Evolutionary conservation across 345 rosid genomes (phyloP), one percentile per base, ranked within the genome.

Genomic region (sweet orange (Citrus sinensis)): DNA sequence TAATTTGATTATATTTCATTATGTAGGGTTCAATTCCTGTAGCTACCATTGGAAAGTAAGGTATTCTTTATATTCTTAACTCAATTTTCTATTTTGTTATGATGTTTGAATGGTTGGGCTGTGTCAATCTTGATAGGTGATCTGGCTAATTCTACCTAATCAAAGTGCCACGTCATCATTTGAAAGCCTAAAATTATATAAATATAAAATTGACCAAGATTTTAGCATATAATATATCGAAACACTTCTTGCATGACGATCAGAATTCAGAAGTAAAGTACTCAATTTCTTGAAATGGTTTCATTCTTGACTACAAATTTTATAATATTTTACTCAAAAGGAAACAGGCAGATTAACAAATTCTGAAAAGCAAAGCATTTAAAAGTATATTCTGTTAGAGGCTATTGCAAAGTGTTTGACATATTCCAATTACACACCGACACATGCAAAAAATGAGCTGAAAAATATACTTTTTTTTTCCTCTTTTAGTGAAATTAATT

Each of bases 91-190:
- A 25, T 24, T 29, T 49, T 49, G 19, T 6, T 68, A n/a, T 27
- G 14, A 54, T 69, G 22, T 49, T 70, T 13, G 6, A 10, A 55
- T 20, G 75, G 75, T 71, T 71, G 49, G 63, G 42, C 29, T 32
- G 75, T 32, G 75, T 71, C 75, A 71, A 71, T 55, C 14, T 20
- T 54, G 37, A 51, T 2, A 49, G 39, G 60, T 49, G 37, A 49
- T 49, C n/a, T 49, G 9, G 59, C 68, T 70, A 70, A 25, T 16
- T 70, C 73, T 46, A 70, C 74, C 74, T 49, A 70, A 70, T 42
- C 27, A 65, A 32, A 17, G 9, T 65, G 8, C 67, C 19, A 19
- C 25, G 37, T 37, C 11, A 63, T 63, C 67, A 29, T 29, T 63
- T 63, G 20, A n/a, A 63, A 1, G 20, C 11, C 4, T 10, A n/a